Conservation (phyloP, 169 alveolate species). For the Cryptosporidium bovis region DNA sequence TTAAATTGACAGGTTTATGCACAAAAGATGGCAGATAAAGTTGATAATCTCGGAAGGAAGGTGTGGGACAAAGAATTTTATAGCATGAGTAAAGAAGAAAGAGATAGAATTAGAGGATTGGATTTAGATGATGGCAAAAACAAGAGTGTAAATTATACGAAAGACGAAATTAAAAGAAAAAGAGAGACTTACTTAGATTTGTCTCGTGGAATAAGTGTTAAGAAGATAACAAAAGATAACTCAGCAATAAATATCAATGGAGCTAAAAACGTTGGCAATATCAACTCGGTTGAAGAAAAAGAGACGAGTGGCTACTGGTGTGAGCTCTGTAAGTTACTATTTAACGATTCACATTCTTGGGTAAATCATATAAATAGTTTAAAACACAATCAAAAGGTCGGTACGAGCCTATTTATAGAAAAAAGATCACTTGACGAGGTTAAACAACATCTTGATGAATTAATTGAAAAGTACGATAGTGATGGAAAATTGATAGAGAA, state of each 20-base stretch:
- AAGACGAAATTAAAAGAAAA: neutral
- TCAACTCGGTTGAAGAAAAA: neutral
- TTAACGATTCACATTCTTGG: conserved; percentile 71
- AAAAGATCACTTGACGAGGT: conserved; percentile 67
- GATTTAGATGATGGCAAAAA: neutral
- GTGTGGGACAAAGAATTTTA: conserved; percentile 70
- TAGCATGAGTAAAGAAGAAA: conserved; percentile 24
- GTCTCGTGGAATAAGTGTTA: conserved; percentile 11
- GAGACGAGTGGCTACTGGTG: conserved; percentile 59
- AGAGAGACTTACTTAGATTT: conserved; percentile 41
- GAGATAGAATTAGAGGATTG: conserved; percentile 6
- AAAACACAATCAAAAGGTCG: conserved; percentile 46
- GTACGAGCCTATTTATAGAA: conserved; percentile 31
- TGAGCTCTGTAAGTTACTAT: conserved; percentile 16
- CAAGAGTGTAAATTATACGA: neutral
- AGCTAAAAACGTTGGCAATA: too few species aligned
- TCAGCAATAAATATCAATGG: neutral
- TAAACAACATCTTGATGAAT: conserved; percentile 7
- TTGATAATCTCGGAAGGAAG: conserved; percentile 34
- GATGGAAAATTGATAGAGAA: neutral
- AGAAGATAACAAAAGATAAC: neutral
- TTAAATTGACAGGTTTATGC: neutral
- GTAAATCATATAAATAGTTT: conserved; percentile 49
- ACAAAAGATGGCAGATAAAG: neutral
- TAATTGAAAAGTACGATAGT: conserved; percentile 25